A percentile compares a stretch with the other conserved stretches of the same genome.
These are phyloP conservation scores for Dictyostelium intermedium DNA, from an alignment of 78 protist genomes.

Conservation along the genomic window DNA sequence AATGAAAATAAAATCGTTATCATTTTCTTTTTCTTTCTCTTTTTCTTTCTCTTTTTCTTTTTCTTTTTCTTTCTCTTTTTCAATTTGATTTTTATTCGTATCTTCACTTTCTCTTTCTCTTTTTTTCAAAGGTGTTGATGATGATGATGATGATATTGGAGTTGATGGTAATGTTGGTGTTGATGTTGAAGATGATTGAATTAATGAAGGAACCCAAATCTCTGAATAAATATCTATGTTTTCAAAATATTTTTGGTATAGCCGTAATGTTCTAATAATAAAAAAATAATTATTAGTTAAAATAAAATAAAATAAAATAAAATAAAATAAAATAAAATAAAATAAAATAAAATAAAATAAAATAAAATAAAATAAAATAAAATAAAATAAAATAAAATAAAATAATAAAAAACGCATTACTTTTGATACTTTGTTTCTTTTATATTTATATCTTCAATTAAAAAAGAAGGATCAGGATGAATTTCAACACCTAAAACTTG, in stretches of 20 bases:
- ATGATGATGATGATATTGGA: neutral
- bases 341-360: no score
- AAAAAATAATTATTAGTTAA: no score
- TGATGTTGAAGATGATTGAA: neutral
- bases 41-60: neutral
- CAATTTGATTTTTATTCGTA: no score
- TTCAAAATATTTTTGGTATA: neutral
- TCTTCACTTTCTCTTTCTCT: no score
- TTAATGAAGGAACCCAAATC: neutral
- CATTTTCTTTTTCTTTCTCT: neutral
- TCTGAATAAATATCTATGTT: neutral
- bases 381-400: no score
- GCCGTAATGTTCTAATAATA: neutral
- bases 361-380: no score
- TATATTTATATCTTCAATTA: neutral
- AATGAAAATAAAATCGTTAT: neutral
- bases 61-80: neutral
- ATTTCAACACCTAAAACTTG: neutral
- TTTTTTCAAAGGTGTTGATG: no score
- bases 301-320: neutral
- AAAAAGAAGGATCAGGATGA: neutral
- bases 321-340: neutral
- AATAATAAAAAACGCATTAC: no score
- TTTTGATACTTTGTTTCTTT: neutral
- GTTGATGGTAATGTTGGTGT: neutral